A percentile compares a stretch with the other conserved stretches of the same genome.
Conservation (phyloP, 2,329 filamentous ascomycete species). For the Remersonia thermophila region DNA sequence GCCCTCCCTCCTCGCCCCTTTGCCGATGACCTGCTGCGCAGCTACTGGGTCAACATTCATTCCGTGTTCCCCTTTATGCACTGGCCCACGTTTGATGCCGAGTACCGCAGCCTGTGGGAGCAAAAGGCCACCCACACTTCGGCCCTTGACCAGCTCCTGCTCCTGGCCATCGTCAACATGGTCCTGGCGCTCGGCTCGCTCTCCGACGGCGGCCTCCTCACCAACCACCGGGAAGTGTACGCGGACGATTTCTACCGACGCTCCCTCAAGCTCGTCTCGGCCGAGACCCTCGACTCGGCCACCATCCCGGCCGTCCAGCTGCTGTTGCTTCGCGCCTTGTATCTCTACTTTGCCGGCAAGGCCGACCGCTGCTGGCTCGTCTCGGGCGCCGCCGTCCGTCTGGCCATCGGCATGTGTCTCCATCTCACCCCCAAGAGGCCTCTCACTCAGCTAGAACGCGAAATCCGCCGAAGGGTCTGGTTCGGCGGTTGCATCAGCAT, state of each 20-base stretch:
- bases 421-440: conserved; percentile 7
- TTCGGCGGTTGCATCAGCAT: conserved; percentile 18
- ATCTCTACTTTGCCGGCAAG: conserved; percentile 20
- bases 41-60: conserved; percentile 13
- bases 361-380: conserved; percentile 22
- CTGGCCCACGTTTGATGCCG: conserved; percentile 10
- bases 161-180: conserved; percentile 20
- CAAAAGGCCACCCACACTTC: background rate
- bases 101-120: conserved; percentile 8
- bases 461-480: conserved; percentile 23
- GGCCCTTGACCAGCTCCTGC: conserved; percentile 9
- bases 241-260: conserved; percentile 20
- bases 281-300: conserved; percentile 18
- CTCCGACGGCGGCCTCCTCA: conserved; percentile 9
- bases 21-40: conserved; percentile 7
- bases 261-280: conserved; percentile 17
- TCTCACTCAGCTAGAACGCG: conserved; percentile 16
- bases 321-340: conserved; percentile 19
- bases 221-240: conserved; percentile 4
- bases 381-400: conserved; percentile 20
- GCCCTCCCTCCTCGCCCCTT: conserved; percentile 7
- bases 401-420: conserved; percentile 20
- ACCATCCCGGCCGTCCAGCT: conserved; percentile 20
- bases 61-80: conserved; percentile 13
- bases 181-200: conserved; percentile 21